Evolutionary conservation across 2,329 filamentous ascomycete species (phyloP), one percentile per base, ranked within the genome.

Genomic region (Microcyclosporella mali): DNA sequence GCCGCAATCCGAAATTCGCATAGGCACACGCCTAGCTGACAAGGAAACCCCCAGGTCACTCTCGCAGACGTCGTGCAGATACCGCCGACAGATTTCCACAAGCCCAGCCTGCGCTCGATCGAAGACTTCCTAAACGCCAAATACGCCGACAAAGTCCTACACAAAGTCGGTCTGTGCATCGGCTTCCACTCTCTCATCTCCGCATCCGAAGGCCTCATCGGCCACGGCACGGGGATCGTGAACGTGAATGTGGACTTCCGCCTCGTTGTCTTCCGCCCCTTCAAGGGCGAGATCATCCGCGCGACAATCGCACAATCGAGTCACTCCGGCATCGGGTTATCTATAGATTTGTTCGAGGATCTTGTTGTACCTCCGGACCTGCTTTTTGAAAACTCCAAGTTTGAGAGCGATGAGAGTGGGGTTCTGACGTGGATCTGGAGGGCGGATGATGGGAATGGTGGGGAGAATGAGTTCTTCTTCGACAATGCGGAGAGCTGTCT

Each of bases 91-190:
- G 86, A 95, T 62, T 95, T 97, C 62, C 77, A 81, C 48, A 92
- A 92, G 66, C 75, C 80, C 47, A 94, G 86, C 60, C 77, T 80
- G 25, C 78, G 88, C 50, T 88, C 88, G 1, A 87, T 98, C 51
- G 88, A 95, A 67, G 89, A 98, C 70, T 92, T 92, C 58, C 92
- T 98, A 69, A 97, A 98, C 64, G 77, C 82, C 51, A 98, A 98
- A 69, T 98, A 95, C 66, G 82, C 90, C 46, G 95, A 98, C 70
- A 92, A 90, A 68, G 85, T 88, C 16, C 88, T 98, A 49, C 90
- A 95, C 63, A 92, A 92, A 61, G 82, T 97, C 46, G 92, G 92
- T 9, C 81, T 98, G 3, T 95, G 88, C 61, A 84, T 98, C 55
- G 90, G 86, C 61, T 79, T 98, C 57, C 95, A 92, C 69, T 92